Evolutionary conservation across 176 grass and related monocot species (phyloP).

Genomic region (Aegilops umbellulata): DNA sequence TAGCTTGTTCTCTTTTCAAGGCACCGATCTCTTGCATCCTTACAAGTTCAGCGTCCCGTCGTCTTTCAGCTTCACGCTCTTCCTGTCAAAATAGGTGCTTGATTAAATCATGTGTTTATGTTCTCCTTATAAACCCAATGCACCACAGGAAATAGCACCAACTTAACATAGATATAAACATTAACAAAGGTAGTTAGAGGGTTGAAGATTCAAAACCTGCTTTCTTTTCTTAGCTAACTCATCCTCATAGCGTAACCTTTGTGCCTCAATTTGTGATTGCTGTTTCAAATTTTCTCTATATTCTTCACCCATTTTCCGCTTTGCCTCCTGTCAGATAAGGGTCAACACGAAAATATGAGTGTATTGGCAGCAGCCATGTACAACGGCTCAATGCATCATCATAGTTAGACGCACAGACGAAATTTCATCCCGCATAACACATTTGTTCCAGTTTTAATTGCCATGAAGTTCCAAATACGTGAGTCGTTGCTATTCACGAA

Average conservation of each 20-base stretch:
- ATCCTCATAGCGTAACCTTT: slow-evolving; percentile 77
- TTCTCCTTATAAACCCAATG: neutral
- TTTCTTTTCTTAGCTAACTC: slow-evolving; percentile 90
- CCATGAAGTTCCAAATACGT: neutral
- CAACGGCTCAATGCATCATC: neutral
- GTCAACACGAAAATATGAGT: neutral
- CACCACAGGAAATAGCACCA: neutral
- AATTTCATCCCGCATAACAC: neutral
- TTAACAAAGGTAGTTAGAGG: neutral
- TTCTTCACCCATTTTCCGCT: slow-evolving; percentile 63
- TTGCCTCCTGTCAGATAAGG: slow-evolving; percentile 59
- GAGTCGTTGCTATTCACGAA: slow-evolving; percentile 14
- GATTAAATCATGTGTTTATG: neutral
- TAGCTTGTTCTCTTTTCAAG: slow-evolving; percentile 62
- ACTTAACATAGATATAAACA: slow-evolving; percentile 6
- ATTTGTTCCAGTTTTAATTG: neutral
- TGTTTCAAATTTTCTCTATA: slow-evolving; percentile 64
- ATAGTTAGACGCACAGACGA: neutral
- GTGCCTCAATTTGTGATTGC: slow-evolving; percentile 64
- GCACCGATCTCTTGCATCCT: slow-evolving; percentile 84
- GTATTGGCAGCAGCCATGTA: slow-evolving; percentile 9
- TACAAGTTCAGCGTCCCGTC: slow-evolving; percentile 77
- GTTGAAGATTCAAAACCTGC: slow-evolving; percentile 40
- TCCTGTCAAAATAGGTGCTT: slow-evolving; percentile 42
- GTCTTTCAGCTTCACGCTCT: slow-evolving; percentile 66